phyloP scores from a whole-genome alignment of 441 rosid genomes.

The Brassica balearica region DNA sequence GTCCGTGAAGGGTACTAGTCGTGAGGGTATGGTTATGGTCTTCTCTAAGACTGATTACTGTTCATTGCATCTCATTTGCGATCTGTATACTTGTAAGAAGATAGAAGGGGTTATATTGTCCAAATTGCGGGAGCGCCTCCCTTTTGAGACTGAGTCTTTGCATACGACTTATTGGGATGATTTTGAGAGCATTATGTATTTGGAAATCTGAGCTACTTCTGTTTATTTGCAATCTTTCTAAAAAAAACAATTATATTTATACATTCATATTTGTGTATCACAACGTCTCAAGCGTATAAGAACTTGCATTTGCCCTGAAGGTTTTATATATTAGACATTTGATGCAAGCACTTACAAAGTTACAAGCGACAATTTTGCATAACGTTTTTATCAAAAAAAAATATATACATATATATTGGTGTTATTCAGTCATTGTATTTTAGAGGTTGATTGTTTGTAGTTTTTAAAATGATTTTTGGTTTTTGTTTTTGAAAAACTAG shows the following conservation, averaged over 20 bases:
- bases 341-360: no score
- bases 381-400: no score
- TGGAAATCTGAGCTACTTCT: slow-evolving; percentile 6
- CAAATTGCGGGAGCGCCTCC: neutral
- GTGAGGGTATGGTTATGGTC: neutral
- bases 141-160: slow-evolving; percentile 16
- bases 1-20: neutral
- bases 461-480: no score
- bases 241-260: neutral
- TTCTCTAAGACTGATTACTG: neutral
- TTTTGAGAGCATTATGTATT: slow-evolving; percentile 14
- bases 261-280: neutral
- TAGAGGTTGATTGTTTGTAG: no score
- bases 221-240: neutral
- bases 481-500: no score
- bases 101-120: neutral
- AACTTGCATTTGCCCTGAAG: no score
- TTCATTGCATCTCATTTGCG: neutral
- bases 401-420: no score
- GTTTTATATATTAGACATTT: no score
- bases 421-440: no score
- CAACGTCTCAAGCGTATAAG: neutral
- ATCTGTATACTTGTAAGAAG: neutral
- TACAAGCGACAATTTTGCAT: no score
- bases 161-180: slow-evolving; percentile 10